phyloP scores from a whole-genome alignment of 2,329 filamentous ascomycete species.

The Bertia moriformis region DNA sequence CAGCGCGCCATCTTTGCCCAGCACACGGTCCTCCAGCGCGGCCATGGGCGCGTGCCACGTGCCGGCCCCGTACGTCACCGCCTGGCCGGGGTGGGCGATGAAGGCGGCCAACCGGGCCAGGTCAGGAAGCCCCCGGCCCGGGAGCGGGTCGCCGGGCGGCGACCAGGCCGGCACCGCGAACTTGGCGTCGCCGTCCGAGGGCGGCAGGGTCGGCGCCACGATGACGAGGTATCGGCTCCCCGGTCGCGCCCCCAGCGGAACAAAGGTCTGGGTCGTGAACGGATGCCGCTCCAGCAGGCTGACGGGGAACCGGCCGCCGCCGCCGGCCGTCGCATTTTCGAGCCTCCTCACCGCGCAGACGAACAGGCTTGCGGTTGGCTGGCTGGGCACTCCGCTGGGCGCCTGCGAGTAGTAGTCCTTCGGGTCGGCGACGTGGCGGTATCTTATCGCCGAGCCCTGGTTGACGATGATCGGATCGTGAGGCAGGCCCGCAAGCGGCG shows the following conservation, averaged over 20 bases:
- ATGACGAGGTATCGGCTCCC: slow-evolving; percentile 63
- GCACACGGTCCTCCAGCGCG: slow-evolving; percentile 54
- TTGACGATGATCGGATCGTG: slow-evolving; percentile 50
- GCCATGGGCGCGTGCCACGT: slow-evolving; percentile 98
- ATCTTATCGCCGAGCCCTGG: slow-evolving; percentile 80
- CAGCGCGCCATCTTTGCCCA: no score
- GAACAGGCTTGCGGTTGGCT: slow-evolving; percentile 74
- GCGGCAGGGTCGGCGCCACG: slow-evolving; percentile 64
- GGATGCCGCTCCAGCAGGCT: slow-evolving; percentile 77
- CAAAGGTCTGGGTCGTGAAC: slow-evolving; percentile 86
- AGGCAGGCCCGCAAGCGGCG: slow-evolving; percentile 16
- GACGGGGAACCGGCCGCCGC: slow-evolving; percentile 41
- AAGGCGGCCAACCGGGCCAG: slow-evolving; percentile 60
- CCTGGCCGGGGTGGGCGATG: slow-evolving; percentile 61
- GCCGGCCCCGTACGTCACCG: slow-evolving; percentile 79
- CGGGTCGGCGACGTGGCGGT: slow-evolving; percentile 63
- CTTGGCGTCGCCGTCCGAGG: slow-evolving; percentile 15
- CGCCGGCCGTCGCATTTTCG: no score
- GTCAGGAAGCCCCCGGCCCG: slow-evolving; percentile 58
- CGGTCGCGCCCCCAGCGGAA: slow-evolving; percentile 46
- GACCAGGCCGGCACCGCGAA: slow-evolving; percentile 22
- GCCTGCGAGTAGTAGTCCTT: slow-evolving; percentile 56
- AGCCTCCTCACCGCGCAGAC: slow-evolving; percentile 59
- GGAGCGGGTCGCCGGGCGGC: slow-evolving; percentile 17
- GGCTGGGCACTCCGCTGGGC: slow-evolving; percentile 38